These are phyloP conservation scores for Trichophyton equinum DNA, from an alignment of 2,329 filamentous ascomycete genomes.

Conservation along the genomic window DNA sequence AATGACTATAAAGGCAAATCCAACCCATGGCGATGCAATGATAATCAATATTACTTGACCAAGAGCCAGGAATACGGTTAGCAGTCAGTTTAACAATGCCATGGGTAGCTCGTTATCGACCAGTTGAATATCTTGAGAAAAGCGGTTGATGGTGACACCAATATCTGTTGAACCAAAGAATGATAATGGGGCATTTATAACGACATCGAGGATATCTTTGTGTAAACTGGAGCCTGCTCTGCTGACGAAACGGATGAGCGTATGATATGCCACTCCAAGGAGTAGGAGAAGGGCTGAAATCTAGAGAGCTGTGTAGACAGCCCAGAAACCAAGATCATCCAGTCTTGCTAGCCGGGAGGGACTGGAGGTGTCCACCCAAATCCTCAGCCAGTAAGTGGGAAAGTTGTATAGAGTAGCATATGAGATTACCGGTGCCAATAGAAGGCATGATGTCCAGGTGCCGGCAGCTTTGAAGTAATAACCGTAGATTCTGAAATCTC, in stretches of 20 bases:
- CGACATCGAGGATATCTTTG: constrained; percentile 13
- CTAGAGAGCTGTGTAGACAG: constrained; percentile 19
- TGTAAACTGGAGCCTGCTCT: constrained; percentile 18
- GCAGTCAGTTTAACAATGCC: constrained; percentile 25
- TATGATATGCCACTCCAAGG: constrained; percentile 12
- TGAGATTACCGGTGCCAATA: not conserved
- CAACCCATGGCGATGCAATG: constrained; percentile 18
- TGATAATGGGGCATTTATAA: constrained; percentile 27
- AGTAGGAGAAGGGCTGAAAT: constrained; percentile 16
- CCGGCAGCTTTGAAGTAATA: not conserved
- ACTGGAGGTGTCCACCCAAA: not conserved
- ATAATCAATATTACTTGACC: constrained; percentile 18
- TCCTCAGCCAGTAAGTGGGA: not conserved
- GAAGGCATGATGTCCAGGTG: not conserved
- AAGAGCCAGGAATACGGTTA: constrained; percentile 13
- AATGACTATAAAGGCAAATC: constrained; percentile 18
- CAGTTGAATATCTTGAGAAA: constrained; percentile 34
- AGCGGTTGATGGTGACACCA: constrained; percentile 31
- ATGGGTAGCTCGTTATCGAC: constrained; percentile 34
- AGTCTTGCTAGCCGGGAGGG: not conserved
- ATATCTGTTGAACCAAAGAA: constrained; percentile 33
- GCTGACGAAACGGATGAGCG: constrained; percentile 15
- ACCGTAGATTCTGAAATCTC: not conserved
- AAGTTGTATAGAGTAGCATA: not conserved
- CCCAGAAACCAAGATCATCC: constrained; percentile 9